Conservation (phyloP, 805 yeast genomes). For the Ogataea polymorpha region DNA sequence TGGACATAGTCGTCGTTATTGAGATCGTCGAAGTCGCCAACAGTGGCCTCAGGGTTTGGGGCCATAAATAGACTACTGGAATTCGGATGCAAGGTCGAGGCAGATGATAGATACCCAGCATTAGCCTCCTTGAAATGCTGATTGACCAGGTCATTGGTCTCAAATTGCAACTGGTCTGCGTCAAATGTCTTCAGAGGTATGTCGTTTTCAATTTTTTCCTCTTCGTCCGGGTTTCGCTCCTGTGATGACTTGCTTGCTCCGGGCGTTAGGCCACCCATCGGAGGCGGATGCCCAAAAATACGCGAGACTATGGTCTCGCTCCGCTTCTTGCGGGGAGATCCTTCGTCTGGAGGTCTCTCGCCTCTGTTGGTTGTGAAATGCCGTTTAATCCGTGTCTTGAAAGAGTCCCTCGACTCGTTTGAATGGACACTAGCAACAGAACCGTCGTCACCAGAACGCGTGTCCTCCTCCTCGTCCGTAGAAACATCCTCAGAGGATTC, state of each 20-base stretch:
- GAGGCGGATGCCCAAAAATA: conserved; percentile 12
- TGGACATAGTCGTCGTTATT: conserved; percentile 34
- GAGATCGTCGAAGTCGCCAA: conserved; percentile 30
- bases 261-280: conserved; percentile 16
- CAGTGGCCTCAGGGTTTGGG: conserved; percentile 36
- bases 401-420: conserved; percentile 1
- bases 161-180: conserved; percentile 42
- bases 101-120: conserved; percentile 12
- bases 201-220: conserved; percentile 26
- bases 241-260: conserved; percentile 14
- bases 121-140: conserved; percentile 40
- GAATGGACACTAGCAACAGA: not conserved
- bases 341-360: not conserved
- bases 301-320: conserved; percentile 11
- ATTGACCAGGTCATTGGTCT: conserved; percentile 53
- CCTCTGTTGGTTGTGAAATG: conserved; percentile 14
- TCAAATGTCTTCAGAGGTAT: conserved; percentile 16
- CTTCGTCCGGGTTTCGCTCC: conserved; percentile 40
- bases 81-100: conserved; percentile 13
- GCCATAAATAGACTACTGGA: conserved; percentile 12
- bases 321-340: not conserved
- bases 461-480: conserved; percentile 17
- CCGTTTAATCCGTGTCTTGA: conserved; percentile 11
- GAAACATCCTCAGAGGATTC: conserved; percentile 30
- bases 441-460: not conserved